A percentile compares a stretch with the other conserved stretches of the same genome.
These are phyloP conservation scores for Coprinopsis strossmayeri DNA, from an alignment of 768 basidiomycete species.

Conservation along the genomic window DNA sequence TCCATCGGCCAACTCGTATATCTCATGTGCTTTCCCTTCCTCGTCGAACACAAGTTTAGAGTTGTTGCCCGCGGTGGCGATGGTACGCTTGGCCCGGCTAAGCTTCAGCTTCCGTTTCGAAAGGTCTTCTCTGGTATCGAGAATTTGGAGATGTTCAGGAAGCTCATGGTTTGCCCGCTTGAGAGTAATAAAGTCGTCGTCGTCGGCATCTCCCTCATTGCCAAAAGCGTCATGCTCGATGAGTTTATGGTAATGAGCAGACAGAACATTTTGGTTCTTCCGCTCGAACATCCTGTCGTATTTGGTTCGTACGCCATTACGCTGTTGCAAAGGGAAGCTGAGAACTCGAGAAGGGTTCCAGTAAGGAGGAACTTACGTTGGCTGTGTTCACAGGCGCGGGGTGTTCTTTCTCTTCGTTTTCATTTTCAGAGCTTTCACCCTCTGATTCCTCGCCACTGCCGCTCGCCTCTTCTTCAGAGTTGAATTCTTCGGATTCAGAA, in stretches of 20 bases:
- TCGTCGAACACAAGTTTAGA: constrained; percentile 90
- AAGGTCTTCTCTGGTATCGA: constrained; percentile 35
- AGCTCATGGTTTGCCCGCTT: constrained; percentile 88
- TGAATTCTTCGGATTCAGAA: constrained; percentile 3
- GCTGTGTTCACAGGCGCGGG: constrained; percentile 19
- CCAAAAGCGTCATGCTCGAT: constrained; percentile 56
- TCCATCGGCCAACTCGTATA: constrained; percentile 78
- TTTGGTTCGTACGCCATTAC: constrained; percentile 68
- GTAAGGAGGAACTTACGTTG: constrained; percentile 30
- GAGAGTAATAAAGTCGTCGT: constrained; percentile 89
- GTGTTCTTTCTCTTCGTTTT: constrained; percentile 11
- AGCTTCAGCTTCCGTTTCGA: constrained; percentile 86
- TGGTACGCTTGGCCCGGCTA: constrained; percentile 64
- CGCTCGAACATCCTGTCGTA: constrained; percentile 98
- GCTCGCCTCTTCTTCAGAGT: neutral
- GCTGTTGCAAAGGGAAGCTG: constrained; percentile 16
- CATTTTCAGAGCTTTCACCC: constrained; percentile 5
- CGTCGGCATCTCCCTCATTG: constrained; percentile 38
- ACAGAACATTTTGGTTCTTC: constrained; percentile 89
- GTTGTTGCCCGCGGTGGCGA: constrained; percentile 54
- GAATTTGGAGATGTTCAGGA: constrained; percentile 21
- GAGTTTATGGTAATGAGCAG: constrained; percentile 85
- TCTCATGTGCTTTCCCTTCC: constrained; percentile 68
- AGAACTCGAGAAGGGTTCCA: neutral
- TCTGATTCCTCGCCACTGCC: neutral